Evolutionary conservation across 2,329 filamentous ascomycete genomes (phyloP).

Genomic region (Nemania diffusa): DNA sequence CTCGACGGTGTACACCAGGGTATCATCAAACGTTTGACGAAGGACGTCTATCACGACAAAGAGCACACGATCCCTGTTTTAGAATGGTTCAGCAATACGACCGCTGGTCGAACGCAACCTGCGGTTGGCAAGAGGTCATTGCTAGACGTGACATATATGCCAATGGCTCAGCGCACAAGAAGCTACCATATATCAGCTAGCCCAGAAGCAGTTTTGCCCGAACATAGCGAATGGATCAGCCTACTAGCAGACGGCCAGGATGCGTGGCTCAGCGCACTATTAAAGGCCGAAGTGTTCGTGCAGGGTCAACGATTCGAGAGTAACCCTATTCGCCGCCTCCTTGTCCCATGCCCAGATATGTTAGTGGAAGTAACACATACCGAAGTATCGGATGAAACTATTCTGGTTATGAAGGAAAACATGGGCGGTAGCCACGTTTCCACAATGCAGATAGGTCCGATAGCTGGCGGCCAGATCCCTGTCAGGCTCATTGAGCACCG

Average conservation of each 20-base stretch:
- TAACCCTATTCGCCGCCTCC: conserved; percentile 91
- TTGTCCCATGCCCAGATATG: conserved; percentile 84
- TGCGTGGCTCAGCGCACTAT: conserved; percentile 94
- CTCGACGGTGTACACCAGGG: conserved; percentile 87
- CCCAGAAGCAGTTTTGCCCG: conserved; percentile 77
- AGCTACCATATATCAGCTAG: conserved; percentile 83
- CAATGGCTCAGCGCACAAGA: conserved; percentile 75
- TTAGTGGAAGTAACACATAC: conserved; percentile 87
- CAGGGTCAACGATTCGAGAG: conserved; percentile 97
- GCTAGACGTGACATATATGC: conserved; percentile 84
- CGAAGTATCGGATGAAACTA: conserved; percentile 82
- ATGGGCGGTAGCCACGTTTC: conserved; percentile 81
- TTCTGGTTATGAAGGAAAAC: conserved; percentile 87
- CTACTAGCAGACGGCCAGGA: conserved; percentile 87
- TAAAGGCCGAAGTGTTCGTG: conserved; percentile 90
- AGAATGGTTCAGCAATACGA: conserved; percentile 96
- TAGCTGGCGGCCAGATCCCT: conserved; percentile 78
- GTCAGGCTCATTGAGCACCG: conserved; percentile 94
- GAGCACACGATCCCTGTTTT: conserved; percentile 80
- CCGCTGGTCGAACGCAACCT: conserved; percentile 75
- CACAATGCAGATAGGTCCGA: conserved; percentile 83
- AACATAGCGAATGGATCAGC: conserved; percentile 85
- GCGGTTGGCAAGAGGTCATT: conserved; percentile 64
- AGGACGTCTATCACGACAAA: conserved; percentile 81
- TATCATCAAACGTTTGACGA: conserved; percentile 82